Percentiles rank a stretch among this genome's conserved stretches.
phyloP scores from a whole-genome alignment of 1,284 basidiomycete genomes.

The Melampsora abietis-canadensis region DNA sequence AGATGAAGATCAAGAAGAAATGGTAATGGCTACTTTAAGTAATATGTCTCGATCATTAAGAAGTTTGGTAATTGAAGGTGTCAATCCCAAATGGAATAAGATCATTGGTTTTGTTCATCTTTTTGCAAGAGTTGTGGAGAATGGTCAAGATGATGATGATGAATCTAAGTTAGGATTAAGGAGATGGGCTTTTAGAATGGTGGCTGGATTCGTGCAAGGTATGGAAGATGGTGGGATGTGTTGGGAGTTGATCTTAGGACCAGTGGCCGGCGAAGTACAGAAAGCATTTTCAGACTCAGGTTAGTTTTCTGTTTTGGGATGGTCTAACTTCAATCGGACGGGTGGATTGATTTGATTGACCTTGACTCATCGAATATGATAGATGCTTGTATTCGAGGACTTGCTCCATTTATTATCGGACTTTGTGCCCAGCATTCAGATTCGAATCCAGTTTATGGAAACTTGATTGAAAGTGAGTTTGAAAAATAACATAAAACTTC shows the following conservation, averaged over 20 bases:
- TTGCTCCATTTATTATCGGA: constrained; percentile 28
- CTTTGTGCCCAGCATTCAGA: constrained; percentile 31
- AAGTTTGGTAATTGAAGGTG: no score
- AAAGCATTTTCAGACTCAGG: not conserved
- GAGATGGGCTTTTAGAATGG: not conserved
- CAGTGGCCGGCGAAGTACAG: not conserved
- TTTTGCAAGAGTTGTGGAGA: no score
- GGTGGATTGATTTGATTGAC: no score
- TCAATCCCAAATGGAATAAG: no score
- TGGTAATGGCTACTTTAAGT: no score
- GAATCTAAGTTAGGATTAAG: not conserved
- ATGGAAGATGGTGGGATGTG: not conserved
- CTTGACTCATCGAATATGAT: not conserved
- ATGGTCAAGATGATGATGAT: not conserved
- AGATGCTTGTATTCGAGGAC: constrained; percentile 25
- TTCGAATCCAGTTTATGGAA: constrained; percentile 3
- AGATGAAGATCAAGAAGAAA: no score
- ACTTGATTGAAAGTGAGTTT: constrained; percentile 28
- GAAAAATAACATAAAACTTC: no score
- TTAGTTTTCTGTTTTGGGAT: not conserved
- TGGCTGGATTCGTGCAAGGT: not conserved
- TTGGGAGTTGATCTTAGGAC: not conserved
- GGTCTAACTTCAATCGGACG: no score
- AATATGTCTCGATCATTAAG: no score
- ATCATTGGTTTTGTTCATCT: no score